Conservation (phyloP, 1,139 yeast species). For the Yamadazyma sp. region DNA sequence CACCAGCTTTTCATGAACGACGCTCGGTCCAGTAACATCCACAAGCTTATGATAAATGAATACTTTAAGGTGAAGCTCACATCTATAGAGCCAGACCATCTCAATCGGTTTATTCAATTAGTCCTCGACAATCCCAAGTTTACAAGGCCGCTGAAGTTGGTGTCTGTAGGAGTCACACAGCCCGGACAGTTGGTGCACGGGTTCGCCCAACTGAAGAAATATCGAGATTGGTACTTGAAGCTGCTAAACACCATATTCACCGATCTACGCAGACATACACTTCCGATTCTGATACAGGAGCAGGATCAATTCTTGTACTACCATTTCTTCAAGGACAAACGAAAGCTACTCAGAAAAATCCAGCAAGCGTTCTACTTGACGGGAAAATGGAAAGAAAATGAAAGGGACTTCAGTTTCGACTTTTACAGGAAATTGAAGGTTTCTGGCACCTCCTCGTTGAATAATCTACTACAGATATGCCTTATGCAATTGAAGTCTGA, state of each 20-base stretch:
- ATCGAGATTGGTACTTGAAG: conserved; percentile 19
- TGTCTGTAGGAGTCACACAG: too few relatives aligned
- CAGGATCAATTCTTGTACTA: conserved; percentile 29
- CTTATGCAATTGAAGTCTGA: conserved; percentile 10
- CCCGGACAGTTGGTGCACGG: conserved; percentile 13
- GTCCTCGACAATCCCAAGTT: conserved; percentile 19
- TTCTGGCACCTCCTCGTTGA: conserved; percentile 12
- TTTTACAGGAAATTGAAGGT: conserved; percentile 20
- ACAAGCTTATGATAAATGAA: conserved; percentile 3
- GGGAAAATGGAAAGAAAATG: conserved; percentile 5
- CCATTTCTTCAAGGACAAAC: conserved; percentile 32
- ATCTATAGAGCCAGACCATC: conserved; percentile 25
- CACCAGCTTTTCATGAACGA: conserved; percentile 8
- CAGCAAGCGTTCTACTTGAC: conserved; percentile 6
- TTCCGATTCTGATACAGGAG: conserved; percentile 33
- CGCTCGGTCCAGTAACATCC: neutral
- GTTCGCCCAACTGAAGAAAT: conserved; percentile 17
- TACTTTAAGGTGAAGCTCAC: conserved; percentile 5
- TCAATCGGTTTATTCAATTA: conserved; percentile 35
- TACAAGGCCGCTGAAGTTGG: conserved; percentile 10
- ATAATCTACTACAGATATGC: conserved; percentile 11
- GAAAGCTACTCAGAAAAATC: conserved; percentile 17
- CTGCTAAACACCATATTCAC: conserved; percentile 24
- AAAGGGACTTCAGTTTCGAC: conserved; percentile 20
- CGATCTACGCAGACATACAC: conserved; percentile 25